Evolutionary conservation across 2,329 filamentous ascomycete species (phyloP).

Genomic region (Orbilia blumenaviensis): DNA sequence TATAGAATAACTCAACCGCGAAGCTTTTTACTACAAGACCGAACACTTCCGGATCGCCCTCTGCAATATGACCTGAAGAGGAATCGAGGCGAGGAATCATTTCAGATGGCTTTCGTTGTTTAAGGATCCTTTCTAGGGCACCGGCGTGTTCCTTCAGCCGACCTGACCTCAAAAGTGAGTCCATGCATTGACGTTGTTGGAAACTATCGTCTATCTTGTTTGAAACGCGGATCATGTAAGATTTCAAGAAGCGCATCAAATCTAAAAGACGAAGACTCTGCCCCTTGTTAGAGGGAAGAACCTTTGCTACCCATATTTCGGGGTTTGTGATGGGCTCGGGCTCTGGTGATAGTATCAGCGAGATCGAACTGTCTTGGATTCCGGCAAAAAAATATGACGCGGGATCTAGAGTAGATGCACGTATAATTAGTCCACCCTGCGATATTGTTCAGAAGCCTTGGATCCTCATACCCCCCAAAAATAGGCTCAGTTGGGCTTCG

Average conservation of each 20-base stretch:
- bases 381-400: neutral
- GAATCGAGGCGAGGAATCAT: neutral
- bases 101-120: neutral
- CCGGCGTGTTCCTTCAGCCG: neutral
- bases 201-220: conserved; percentile 8
- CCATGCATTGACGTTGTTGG: conserved; percentile 3
- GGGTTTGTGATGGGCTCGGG: neutral
- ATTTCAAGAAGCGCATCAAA: conserved; percentile 10
- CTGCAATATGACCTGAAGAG: neutral
- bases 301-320: neutral
- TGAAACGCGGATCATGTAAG: conserved; percentile 25
- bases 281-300: neutral
- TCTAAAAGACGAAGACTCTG: neutral
- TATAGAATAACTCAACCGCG: conserved; percentile 1
- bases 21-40: conserved; percentile 1
- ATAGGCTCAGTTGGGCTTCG: neutral
- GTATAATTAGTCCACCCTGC: no score
- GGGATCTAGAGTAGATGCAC: neutral
- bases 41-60: neutral
- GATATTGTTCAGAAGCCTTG: no score
- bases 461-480: conserved; percentile 5
- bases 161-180: conserved; percentile 4
- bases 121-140: neutral
- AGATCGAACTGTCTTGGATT: neutral
- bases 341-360: neutral